A percentile compares a stretch with the other conserved stretches of the same genome.
phyloP scores from a whole-genome alignment of 495 filamentous ascomycete species.

The Hypoxylon crocopeplum region DNA sequence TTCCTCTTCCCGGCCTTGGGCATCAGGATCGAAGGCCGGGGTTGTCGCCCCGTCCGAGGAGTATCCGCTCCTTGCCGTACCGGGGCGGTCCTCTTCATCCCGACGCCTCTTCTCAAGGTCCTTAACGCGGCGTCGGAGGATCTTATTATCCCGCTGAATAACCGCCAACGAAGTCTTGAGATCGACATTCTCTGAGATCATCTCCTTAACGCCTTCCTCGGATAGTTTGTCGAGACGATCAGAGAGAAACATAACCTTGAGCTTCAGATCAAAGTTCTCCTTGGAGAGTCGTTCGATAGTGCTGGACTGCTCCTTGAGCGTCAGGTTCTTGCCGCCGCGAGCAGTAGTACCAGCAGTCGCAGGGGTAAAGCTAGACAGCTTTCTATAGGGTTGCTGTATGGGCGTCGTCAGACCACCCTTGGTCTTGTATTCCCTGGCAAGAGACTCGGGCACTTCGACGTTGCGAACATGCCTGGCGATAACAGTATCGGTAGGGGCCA shows the following conservation, averaged over 20 bases:
- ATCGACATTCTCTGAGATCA: constrained; percentile 96
- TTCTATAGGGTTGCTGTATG: constrained; percentile 41
- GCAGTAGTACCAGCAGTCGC: constrained; percentile 55
- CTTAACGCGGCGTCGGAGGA: constrained; percentile 75
- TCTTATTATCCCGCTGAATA: constrained; percentile 85
- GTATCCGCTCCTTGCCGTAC: constrained; percentile 56
- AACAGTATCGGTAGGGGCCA: constrained; percentile 82
- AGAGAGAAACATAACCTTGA: constrained; percentile 96
- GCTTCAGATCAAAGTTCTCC: constrained; percentile 96
- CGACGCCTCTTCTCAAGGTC: constrained; percentile 86
- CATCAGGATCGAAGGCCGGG: constrained; percentile 60
- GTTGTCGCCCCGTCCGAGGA: constrained; percentile 59
- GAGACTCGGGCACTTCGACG: constrained; percentile 86
- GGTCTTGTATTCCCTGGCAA: constrained; percentile 80
- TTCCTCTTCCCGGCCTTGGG: constrained; percentile 82
- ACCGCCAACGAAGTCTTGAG: constrained; percentile 88
- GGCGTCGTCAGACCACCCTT: constrained; percentile 62
- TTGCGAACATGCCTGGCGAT: constrained; percentile 87
- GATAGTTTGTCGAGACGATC: constrained; percentile 91
- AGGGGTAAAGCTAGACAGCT: constrained; percentile 61
- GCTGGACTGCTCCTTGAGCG: constrained; percentile 94
- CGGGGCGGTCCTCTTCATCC: constrained; percentile 69
- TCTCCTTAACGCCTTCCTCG: constrained; percentile 95
- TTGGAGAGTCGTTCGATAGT: constrained; percentile 95
- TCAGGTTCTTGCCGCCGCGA: constrained; percentile 79